Conservation (phyloP, 306 rosid species). For the Lathyrus tuberosus region DNA sequence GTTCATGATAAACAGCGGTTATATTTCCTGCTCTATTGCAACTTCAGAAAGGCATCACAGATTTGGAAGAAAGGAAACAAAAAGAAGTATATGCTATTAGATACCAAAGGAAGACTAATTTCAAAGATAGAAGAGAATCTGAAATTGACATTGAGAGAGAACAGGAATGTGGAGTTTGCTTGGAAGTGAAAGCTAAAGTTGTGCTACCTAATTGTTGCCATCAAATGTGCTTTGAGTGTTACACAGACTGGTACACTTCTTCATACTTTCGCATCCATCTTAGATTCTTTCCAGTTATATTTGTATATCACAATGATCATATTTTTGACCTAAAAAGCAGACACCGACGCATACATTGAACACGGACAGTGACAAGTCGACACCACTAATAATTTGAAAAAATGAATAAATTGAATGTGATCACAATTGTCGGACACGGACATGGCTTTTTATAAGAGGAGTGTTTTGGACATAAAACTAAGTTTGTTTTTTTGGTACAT, state of each 20-base stretch:
- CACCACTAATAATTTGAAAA: no score
- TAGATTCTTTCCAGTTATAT: constrained; percentile 5
- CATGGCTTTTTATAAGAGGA: no score
- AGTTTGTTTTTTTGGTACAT: background rate
- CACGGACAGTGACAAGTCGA: no score
- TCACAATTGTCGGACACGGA: no score
- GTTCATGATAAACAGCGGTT: constrained; percentile 49
- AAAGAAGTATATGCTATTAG: constrained; percentile 54
- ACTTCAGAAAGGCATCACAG: constrained; percentile 87
- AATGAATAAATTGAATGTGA: no score
- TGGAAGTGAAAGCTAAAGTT: constrained; percentile 79
- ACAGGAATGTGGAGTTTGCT: constrained; percentile 91
- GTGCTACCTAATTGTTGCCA: constrained; percentile 90
- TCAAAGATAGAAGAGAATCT: constrained; percentile 46
- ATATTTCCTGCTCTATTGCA: constrained; percentile 89
- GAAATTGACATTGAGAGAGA: constrained; percentile 82
- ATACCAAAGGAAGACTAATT: constrained; percentile 52
- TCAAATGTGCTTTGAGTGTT: constrained; percentile 78
- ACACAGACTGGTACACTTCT: constrained; percentile 70
- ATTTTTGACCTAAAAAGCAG: background rate
- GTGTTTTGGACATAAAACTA: background rate
- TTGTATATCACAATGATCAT: background rate
- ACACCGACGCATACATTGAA: no score
- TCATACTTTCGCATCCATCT: constrained; percentile 11
- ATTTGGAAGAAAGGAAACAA: constrained; percentile 88